Conservation (phyloP, 306 rosid genomes). For the Quercus suber region DNA sequence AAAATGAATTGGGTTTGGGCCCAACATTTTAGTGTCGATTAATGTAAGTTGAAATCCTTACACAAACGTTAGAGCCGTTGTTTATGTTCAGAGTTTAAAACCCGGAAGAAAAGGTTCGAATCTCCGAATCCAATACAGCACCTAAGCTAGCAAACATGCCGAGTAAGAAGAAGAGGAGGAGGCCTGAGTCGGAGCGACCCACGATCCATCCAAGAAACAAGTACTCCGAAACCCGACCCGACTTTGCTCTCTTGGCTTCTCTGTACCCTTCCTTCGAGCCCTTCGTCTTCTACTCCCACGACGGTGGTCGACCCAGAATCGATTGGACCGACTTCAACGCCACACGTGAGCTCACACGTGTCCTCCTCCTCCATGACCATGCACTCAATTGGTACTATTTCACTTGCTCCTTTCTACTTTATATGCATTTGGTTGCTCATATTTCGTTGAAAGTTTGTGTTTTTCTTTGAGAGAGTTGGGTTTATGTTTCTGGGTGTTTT, state of each 20-base stretch:
- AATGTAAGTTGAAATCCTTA: too few relatives aligned
- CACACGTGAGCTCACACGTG: slow-evolving; percentile 72
- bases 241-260: slow-evolving; percentile 69
- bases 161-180: slow-evolving; percentile 49
- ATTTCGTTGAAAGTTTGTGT: not conserved
- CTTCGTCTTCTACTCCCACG: slow-evolving; percentile 34
- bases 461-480: not conserved
- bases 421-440: not conserved
- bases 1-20: too few relatives aligned
- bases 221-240: slow-evolving; percentile 73
- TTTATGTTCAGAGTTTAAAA: not conserved
- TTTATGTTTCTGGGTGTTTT: not conserved
- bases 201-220: slow-evolving; percentile 64
- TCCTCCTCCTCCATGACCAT: slow-evolving; percentile 50
- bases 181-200: slow-evolving; percentile 25
- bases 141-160: slow-evolving; percentile 5
- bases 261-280: slow-evolving; percentile 69
- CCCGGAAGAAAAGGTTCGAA: not conserved
- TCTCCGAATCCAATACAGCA: not conserved
- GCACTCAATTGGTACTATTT: slow-evolving; percentile 36
- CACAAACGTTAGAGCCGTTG: too few relatives aligned
- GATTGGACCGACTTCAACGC: slow-evolving; percentile 88
- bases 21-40: too few relatives aligned
- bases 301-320: slow-evolving; percentile 40
- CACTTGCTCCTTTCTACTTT: too few relatives aligned